Evolutionary conservation across 2,329 filamentous ascomycete species (phyloP), one percentile per base, ranked within the genome.

Genomic region (Stagonosporopsis chrysanthemi): DNA sequence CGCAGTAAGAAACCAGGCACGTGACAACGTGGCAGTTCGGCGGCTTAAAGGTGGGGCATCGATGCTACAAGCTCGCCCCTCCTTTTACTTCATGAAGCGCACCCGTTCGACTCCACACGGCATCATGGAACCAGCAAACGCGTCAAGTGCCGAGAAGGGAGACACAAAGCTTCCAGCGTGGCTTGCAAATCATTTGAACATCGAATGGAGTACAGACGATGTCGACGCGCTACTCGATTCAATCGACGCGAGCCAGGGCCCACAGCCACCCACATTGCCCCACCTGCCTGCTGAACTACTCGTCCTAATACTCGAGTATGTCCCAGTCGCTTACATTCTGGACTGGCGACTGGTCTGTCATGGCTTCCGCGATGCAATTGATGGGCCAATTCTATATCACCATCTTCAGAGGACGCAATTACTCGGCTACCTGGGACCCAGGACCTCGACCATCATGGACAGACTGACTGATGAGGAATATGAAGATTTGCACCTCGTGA

Each of bases 241-340:
- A 0, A 75, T 75, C 9, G 69, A 73, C 15, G 62, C 67, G 0
- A 74, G 70, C 60, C 69, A 75, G 51, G 43, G 52, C 9, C 28
- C 41, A 6, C 28, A 54, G 6, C 23, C 42, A 1, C 29, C 58
- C 1, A 17, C 54, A 14, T 19, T 56, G 19, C 63, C 64, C 19
- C 62, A 67, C n/a, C 58, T 75, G 6, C 73, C 73, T 14, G 68
- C 71, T 2, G 73, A 75, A 38, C 53, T 75, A 4, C 51, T 75
- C 2, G 53, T 73, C 1, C 57, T 59, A 6, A 64, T 75, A 2
- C 44, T 75, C 17, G 68, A 72, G 40, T 56, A 59, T 38, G 64
- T 75, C 0, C 71, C 70, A 9, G 48, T 71, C 1, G 65, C 66
- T 9, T 52, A 72, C 47, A 24, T 73, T 1, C 62, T 75, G 7